Evolutionary conservation across 1,284 basidiomycete genomes (phyloP).

Genomic region (Trichosporon sp.): DNA sequence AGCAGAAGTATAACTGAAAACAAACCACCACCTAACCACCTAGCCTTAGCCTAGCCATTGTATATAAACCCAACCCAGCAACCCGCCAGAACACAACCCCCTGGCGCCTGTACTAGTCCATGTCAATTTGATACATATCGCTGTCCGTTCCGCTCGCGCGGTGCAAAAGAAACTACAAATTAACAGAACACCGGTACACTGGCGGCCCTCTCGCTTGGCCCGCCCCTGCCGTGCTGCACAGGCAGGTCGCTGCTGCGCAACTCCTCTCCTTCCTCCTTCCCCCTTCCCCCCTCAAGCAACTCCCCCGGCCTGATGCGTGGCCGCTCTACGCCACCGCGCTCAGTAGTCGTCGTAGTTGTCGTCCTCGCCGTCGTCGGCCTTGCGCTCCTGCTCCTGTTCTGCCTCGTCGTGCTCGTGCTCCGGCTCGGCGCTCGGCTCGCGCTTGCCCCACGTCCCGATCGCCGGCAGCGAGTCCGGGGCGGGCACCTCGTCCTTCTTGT

Average conservation of each 20-base stretch:
- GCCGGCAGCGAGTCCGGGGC: conserved; percentile 24
- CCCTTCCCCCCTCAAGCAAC: no score
- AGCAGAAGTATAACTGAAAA: not conserved
- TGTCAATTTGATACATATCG: conserved; percentile 4
- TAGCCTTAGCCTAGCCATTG: not conserved
- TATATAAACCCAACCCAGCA: not conserved
- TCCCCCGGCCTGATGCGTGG: no score
- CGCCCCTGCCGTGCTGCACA: no score
- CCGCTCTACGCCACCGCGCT: no score
- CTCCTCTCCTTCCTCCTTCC: not conserved
- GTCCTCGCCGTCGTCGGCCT: conserved; percentile 39
- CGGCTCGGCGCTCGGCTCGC: conserved; percentile 52
- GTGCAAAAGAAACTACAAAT: conserved; percentile 4
- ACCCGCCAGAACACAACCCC: not conserved
- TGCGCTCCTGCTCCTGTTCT: no score
- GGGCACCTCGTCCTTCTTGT: conserved; percentile 22
- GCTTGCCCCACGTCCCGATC: conserved; percentile 54
- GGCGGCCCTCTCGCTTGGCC: no score
- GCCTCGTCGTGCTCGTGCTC: no score
- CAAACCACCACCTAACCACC: not conserved
- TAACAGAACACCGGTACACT: not conserved
- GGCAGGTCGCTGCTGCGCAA: not conserved
- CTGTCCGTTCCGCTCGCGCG: not conserved
- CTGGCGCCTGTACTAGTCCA: not conserved
- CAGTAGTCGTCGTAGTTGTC: conserved; percentile 41